phyloP scores from a whole-genome alignment of 768 basidiomycete species.

The Russula virescens region DNA sequence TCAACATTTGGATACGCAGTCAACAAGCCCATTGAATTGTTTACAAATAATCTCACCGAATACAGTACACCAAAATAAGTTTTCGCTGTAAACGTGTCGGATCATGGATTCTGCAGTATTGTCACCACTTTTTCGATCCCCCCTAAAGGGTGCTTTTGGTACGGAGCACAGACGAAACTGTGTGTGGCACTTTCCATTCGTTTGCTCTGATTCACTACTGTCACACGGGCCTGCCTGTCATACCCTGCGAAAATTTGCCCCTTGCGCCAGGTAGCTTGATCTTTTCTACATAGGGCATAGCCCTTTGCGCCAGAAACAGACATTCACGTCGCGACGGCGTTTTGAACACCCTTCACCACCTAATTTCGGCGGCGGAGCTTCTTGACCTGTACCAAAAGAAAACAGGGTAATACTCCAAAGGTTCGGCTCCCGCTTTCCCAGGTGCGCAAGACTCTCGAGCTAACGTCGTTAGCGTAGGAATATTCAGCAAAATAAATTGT shows the following conservation, averaged over 20 bases:
- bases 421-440: background rate
- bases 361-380: background rate
- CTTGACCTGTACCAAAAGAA: background rate
- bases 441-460: background rate
- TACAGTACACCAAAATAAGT: background rate
- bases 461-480: background rate
- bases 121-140: background rate
- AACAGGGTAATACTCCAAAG: background rate
- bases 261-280: slow-evolving; percentile 3
- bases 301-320: slow-evolving; percentile 2
- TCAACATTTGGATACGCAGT: background rate
- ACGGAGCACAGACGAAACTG: background rate
- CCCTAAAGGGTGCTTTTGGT: background rate
- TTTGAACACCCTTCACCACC: background rate
- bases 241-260: background rate
- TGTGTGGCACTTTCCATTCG: background rate
- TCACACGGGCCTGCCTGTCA: background rate
- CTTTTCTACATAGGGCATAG: slow-evolving; percentile 5
- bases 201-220: background rate
- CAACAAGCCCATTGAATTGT: background rate
- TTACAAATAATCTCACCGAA: background rate
- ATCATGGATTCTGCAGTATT: too few relatives aligned
- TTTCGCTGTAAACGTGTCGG: background rate
- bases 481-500: background rate
- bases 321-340: background rate